Evolutionary conservation across 202 grass and related monocot species (phyloP).

Genomic region (Schoenoplectus tabernaemontani): DNA sequence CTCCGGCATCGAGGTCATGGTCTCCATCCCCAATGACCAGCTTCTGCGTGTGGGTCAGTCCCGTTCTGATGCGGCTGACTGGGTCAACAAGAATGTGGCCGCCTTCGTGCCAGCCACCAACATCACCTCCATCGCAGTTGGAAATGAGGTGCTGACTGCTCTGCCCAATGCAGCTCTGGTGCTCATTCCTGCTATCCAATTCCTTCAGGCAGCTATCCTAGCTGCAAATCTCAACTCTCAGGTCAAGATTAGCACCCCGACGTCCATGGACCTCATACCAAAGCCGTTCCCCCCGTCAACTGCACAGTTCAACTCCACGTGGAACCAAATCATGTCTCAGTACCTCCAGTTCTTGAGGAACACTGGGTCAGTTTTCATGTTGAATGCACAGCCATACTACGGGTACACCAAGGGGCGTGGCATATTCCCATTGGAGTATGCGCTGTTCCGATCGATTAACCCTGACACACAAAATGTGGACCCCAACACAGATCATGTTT

Average conservation of each 20-base stretch:
- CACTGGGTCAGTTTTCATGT: conserved; percentile 77
- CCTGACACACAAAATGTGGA: conserved; percentile 76
- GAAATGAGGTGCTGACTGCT: conserved; percentile 67
- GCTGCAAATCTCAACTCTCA: conserved; percentile 87
- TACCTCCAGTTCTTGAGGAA: conserved; percentile 83
- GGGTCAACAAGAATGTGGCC: conserved; percentile 89
- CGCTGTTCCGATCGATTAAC: conserved; percentile 60
- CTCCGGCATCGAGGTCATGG: conserved; percentile 87
- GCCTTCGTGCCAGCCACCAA: conserved; percentile 73
- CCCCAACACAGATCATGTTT: conserved; percentile 80
- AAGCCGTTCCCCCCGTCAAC: conserved; percentile 93
- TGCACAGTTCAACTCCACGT: conserved; percentile 88
- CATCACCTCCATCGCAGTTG: conserved; percentile 93
- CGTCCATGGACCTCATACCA: conserved; percentile 64
- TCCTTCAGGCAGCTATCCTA: conserved; percentile 80
- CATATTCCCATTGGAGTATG: conserved; percentile 87
- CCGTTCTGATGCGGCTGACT: conserved; percentile 64
- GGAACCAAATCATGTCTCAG: conserved; percentile 64
- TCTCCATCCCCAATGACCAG: conserved; percentile 80
- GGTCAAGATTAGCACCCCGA: conserved; percentile 82
- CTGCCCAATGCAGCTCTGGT: conserved; percentile 86
- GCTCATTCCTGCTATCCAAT: conserved; percentile 73
- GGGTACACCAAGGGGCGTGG: conserved; percentile 71
- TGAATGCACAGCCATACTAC: conserved; percentile 96
- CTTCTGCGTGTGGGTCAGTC: conserved; percentile 83